Conservation (phyloP, 1,139 yeast genomes). For the Hansenula anomala region DNA sequence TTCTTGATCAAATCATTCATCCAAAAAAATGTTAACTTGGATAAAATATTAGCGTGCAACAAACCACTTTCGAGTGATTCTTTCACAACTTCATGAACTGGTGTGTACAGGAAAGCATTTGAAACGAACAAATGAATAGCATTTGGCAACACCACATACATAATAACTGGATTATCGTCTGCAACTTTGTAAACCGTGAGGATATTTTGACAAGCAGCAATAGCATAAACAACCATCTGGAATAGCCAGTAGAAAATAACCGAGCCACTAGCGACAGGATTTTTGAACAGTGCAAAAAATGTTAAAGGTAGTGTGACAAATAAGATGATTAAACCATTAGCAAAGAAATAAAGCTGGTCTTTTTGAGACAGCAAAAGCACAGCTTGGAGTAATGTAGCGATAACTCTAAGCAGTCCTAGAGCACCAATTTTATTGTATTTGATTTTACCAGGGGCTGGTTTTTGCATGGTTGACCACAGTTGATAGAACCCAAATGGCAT, state of each 20-base stretch:
- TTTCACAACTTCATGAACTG: constrained; percentile 40
- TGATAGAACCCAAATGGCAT: constrained; percentile 27
- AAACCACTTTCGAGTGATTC: constrained; percentile 30
- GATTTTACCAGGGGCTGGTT: constrained; percentile 21
- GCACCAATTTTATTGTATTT: constrained; percentile 30
- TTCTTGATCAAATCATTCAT: constrained; percentile 51
- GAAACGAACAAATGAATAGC: constrained; percentile 33
- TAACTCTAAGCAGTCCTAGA: constrained; percentile 27
- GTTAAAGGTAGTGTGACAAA: constrained; percentile 27
- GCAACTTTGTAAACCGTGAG: constrained; percentile 22
- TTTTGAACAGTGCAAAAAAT: constrained; percentile 25
- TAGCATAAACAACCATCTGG: constrained; percentile 14
- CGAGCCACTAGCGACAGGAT: constrained; percentile 27
- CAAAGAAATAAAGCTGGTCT: constrained; percentile 11
- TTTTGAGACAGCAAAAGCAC: constrained; percentile 26
- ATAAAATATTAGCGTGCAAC: constrained; percentile 43
- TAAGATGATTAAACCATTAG: constrained; percentile 21
- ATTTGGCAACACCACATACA: constrained; percentile 23
- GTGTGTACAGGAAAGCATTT: constrained; percentile 35
- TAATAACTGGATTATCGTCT: constrained; percentile 17
- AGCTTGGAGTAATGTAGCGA: constrained; percentile 28
- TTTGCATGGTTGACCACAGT: constrained; percentile 18
- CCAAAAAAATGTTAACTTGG: constrained; percentile 54
- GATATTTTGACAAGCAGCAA: constrained; percentile 24
- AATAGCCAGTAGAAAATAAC: constrained; percentile 25